Evolutionary conservation across 108 stramenopile genomes (phyloP).

Genomic region (Conticribra guillardii): DNA sequence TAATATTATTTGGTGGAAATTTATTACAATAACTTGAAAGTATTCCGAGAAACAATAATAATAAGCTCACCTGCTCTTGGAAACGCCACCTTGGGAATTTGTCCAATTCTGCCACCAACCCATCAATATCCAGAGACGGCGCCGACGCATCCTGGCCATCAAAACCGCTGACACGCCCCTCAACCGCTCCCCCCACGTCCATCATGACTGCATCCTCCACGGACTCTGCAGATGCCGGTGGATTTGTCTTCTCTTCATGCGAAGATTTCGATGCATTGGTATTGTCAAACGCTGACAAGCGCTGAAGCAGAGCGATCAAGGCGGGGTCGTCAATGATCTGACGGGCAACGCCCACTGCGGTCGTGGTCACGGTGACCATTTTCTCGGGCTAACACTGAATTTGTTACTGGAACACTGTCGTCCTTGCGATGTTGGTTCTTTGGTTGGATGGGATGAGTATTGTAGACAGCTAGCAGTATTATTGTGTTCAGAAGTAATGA

Average conservation of each 20-base stretch:
- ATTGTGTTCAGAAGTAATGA: no score
- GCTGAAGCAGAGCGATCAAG: slow-evolving; percentile 44
- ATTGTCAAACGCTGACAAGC: slow-evolving; percentile 42
- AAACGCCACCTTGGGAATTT: slow-evolving; percentile 66
- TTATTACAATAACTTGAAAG: slow-evolving; percentile 4
- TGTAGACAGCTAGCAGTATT: no score
- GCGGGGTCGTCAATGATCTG: slow-evolving; percentile 74
- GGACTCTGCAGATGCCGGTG: neutral
- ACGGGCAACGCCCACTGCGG: slow-evolving; percentile 58
- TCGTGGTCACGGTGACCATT: slow-evolving; percentile 73
- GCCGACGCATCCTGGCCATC: neutral
- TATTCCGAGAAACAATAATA: neutral
- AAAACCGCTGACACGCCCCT: neutral
- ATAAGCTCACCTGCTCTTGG: slow-evolving; percentile 77
- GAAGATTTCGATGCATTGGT: neutral
- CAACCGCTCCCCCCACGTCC: slow-evolving; percentile 3
- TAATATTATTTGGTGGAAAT: neutral
- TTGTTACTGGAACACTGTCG: no score
- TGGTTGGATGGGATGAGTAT: no score
- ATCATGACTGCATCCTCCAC: slow-evolving; percentile 15
- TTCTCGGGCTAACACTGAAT: no score
- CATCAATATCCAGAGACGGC: slow-evolving; percentile 54
- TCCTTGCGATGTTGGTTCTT: no score
- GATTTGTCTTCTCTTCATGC: slow-evolving; percentile 7
- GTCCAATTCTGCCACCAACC: slow-evolving; percentile 58